Conservation (phyloP, 2,329 filamentous ascomycete species). For the Fusarium lyarnte region DNA sequence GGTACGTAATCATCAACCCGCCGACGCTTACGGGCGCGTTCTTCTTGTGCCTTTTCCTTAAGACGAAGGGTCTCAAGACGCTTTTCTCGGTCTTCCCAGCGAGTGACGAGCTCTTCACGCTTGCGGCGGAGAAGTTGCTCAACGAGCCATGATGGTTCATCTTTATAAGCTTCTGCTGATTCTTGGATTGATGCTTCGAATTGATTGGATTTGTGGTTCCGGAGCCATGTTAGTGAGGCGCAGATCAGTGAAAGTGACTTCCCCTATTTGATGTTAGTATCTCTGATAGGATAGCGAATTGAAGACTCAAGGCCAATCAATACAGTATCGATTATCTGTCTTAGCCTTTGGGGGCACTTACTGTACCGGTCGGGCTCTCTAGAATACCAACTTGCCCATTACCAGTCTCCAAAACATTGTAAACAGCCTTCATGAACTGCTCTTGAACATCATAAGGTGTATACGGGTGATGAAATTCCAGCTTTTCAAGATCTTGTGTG, state of each 20-base stretch:
- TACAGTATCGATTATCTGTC: too few relatives aligned
- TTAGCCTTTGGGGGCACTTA: conserved; percentile 43
- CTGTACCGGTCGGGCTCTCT: conserved; percentile 89
- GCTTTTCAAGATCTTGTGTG: conserved; percentile 41
- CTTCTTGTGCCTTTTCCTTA: conserved; percentile 67
- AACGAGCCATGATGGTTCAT: conserved; percentile 86
- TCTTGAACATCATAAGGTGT: conserved; percentile 88
- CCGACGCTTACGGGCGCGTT: conserved; percentile 58
- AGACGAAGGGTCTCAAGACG: conserved; percentile 72
- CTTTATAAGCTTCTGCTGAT: conserved; percentile 59
- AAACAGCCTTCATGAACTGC: conserved; percentile 87
- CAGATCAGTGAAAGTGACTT: conserved; percentile 95
- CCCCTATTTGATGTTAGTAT: conserved; percentile 61
- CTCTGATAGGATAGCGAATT: not conserved
- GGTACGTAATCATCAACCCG: conserved; percentile 50
- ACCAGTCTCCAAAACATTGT: conserved; percentile 75
- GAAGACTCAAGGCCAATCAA: not conserved
- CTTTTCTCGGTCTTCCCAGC: conserved; percentile 78
- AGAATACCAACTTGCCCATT: conserved; percentile 85
- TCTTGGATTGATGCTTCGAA: conserved; percentile 63
- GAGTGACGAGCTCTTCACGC: conserved; percentile 70
- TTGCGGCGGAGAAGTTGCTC: conserved; percentile 78
- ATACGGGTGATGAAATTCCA: conserved; percentile 87
- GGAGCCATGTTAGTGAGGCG: conserved; percentile 89
- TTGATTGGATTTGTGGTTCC: conserved; percentile 74